phyloP scores from a whole-genome alignment of 768 basidiomycete genomes.

The Lanmaoa rubissima region DNA sequence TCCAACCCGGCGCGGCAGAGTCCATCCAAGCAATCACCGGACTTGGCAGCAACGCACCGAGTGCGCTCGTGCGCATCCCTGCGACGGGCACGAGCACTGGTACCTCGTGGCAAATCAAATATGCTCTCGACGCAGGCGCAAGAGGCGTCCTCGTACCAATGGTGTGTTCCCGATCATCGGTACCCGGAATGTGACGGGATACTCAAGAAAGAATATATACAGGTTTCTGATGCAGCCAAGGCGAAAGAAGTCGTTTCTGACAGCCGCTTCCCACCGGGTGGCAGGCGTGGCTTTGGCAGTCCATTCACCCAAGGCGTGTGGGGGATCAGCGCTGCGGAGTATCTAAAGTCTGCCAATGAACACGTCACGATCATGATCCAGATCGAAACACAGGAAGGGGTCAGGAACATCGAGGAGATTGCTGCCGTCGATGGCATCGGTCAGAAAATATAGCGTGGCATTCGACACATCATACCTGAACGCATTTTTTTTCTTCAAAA shows the following conservation, averaged over 20 bases:
- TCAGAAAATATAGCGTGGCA: slow-evolving; percentile 25
- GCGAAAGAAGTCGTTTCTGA: slow-evolving; percentile 57
- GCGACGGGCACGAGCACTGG: slow-evolving; percentile 57
- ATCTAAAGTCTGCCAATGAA: slow-evolving; percentile 54
- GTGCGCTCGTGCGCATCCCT: slow-evolving; percentile 58
- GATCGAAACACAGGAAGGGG: slow-evolving; percentile 61
- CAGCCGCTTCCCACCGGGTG: slow-evolving; percentile 58
- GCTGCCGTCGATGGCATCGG: slow-evolving; percentile 61
- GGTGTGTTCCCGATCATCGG: slow-evolving; percentile 35
- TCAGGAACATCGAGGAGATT: slow-evolving; percentile 59
- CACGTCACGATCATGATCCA: slow-evolving; percentile 58
- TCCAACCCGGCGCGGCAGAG: slow-evolving; percentile 57
- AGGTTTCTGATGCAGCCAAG: slow-evolving; percentile 56
- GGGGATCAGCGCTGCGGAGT: slow-evolving; percentile 51
- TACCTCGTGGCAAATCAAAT: slow-evolving; percentile 71
- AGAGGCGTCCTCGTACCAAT: slow-evolving; percentile 65
- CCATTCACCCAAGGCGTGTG: slow-evolving; percentile 60
- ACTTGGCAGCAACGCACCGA: slow-evolving; percentile 44
- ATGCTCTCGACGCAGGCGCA: slow-evolving; percentile 67
- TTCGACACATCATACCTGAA: not conserved
- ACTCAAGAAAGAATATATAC: not conserved
- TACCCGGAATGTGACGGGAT: too few species aligned
- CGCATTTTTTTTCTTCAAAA: not conserved
- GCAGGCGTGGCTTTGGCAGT: slow-evolving; percentile 64
- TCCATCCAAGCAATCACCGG: slow-evolving; percentile 52